phyloP scores from a whole-genome alignment of 2,329 filamentous ascomycete species.

The Colletotrichum orchidophilum region DNA sequence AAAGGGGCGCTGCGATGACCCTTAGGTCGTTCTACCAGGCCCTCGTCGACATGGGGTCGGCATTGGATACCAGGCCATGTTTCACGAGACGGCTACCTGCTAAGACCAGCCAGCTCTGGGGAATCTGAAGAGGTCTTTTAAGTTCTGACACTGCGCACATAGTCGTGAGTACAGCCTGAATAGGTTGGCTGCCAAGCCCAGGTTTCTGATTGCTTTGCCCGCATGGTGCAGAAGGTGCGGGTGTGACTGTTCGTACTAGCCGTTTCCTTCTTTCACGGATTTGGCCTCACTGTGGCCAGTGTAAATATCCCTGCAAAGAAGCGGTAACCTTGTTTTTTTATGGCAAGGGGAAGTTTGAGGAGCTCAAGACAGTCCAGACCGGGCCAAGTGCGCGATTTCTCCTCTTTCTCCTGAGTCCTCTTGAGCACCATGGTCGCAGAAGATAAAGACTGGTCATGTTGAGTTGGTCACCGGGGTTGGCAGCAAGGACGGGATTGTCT shows the following conservation, averaged over 20 bases:
- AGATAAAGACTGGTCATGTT: background rate
- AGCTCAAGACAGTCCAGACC: background rate
- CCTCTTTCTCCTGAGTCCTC: background rate
- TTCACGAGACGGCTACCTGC: background rate
- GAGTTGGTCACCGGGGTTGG: background rate
- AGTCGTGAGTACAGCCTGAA: background rate
- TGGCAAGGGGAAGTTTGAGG: background rate
- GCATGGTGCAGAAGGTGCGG: background rate
- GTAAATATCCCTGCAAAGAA: background rate
- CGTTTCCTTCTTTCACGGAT: background rate
- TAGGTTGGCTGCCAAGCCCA: background rate
- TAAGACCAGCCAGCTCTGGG: background rate
- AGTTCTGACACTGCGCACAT: slow-evolving; percentile 23
- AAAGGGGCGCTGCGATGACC: background rate
- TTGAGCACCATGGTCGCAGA: background rate
- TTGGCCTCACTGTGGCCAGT: background rate
- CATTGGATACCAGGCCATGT: slow-evolving; percentile 1
- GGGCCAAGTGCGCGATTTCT: background rate
- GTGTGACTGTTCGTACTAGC: background rate
- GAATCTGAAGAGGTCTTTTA: slow-evolving; percentile 18
- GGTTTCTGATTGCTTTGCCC: background rate
- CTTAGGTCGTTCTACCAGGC: background rate
- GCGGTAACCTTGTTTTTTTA: too few species aligned
- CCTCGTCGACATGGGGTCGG: background rate
- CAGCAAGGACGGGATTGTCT: background rate